Evolutionary conservation across 1,139 yeast genomes (phyloP), one percentile per base, ranked within the genome.

Genomic region (Kazachstania sp.): DNA sequence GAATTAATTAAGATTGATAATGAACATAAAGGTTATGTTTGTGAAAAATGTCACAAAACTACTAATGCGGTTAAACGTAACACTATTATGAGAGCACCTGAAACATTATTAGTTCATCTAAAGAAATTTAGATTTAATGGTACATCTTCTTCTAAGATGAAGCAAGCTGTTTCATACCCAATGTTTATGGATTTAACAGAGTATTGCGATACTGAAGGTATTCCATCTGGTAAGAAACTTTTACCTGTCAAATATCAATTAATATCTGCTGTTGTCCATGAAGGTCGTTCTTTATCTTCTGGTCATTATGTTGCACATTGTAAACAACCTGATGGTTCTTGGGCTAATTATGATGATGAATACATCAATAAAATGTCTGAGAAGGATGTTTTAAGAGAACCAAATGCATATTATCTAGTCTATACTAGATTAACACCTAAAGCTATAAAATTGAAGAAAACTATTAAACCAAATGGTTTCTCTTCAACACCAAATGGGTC

Each of bases 291-390:
- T 1, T 81, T 90, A 13, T 81, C 90, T 42, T 82, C 94, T 7
- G 99, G 99, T 5, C 99, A 92, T 66, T 92, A 92, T 61, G 78
- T 88, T 52, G 84, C 95, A 1, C 88, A 86, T 63, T 86, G 96
- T 61, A 78, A 85, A 53, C 96, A 90, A 64, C 95, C 97, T 1
- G 92, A 86, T 64, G 87, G 87, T 1, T 68, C 83, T 1, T 92
- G 98, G 98, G 82, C 87, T 32, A 83, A 90, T 11, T 92, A 90
- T 64, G 97, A 92, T 64, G 99, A 92, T 62, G 97, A 92, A 59
- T 80, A 82, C 60, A 81, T 87, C 54, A 84, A 86, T 59, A 75
- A 74, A 52, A 79, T 86, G 47, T 74, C 82, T 39, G 94, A 86
- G 60, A 73, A 78, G 48, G 81, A 78, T 46, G 96, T 87, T 1